Evolutionary conservation across 345 rosid genomes (phyloP).

Genomic region (Sisymbrium irio): DNA sequence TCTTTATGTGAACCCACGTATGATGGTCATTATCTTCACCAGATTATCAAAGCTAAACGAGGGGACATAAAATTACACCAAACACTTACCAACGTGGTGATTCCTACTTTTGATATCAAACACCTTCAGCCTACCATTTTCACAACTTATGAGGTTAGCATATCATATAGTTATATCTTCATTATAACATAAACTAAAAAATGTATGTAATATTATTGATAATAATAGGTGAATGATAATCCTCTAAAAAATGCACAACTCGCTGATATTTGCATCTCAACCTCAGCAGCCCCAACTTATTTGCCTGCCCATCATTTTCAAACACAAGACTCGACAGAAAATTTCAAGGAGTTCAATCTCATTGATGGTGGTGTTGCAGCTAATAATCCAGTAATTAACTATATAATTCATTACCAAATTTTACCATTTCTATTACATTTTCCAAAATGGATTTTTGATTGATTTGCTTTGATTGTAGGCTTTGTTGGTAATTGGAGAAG

Average conservation of each 20-base stretch:
- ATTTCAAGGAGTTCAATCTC: conserved; percentile 46
- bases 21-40: conserved; percentile 49
- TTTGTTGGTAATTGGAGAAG: conserved; percentile 44
- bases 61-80: conserved; percentile 43
- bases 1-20: conserved; percentile 52
- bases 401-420: too few species aligned
- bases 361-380: conserved; percentile 74
- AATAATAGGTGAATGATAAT: conserved; percentile 35
- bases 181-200: too few species aligned
- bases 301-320: conserved; percentile 55
- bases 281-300: conserved; percentile 74
- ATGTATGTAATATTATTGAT: not conserved
- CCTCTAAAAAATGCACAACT: conserved; percentile 46
- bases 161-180: too few species aligned
- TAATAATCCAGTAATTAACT: conserved; percentile 45
- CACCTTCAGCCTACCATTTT: conserved; percentile 58
- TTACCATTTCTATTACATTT: not conserved
- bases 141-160: conserved; percentile 44
- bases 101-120: conserved; percentile 64
- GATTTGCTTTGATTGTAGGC: conserved; percentile 30
- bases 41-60: conserved; percentile 39
- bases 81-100: conserved; percentile 61
- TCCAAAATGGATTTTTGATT: not conserved
- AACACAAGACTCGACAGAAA: conserved; percentile 29
- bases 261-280: conserved; percentile 57